phyloP scores from a whole-genome alignment of 2,329 filamentous ascomycete species.

The Colletotrichum phormii region DNA sequence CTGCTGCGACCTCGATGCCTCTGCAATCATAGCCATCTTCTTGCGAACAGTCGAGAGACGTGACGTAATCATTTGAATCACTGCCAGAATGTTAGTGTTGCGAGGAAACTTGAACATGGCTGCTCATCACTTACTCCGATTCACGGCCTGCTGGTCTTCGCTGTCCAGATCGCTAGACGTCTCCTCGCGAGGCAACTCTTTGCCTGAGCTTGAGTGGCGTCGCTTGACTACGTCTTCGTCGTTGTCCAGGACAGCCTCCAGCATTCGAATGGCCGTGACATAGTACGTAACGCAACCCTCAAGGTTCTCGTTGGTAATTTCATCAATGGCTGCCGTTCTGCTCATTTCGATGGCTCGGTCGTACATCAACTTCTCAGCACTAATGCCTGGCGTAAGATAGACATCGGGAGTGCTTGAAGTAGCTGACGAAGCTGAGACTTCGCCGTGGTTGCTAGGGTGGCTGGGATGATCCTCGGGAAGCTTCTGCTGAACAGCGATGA shows the following conservation, averaged over 20 bases:
- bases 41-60: conserved; percentile 68
- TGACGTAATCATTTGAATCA: conserved; percentile 72
- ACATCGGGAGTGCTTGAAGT: conserved; percentile 82
- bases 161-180: conserved; percentile 64
- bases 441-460: conserved; percentile 82
- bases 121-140: conserved; percentile 70
- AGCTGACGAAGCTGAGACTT: conserved; percentile 66
- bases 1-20: conserved; percentile 63
- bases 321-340: conserved; percentile 91
- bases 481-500: conserved; percentile 86
- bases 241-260: conserved; percentile 91
- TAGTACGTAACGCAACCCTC: conserved; percentile 92
- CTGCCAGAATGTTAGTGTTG: conserved; percentile 50
- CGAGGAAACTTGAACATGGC: too few relatives aligned
- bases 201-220: conserved; percentile 51
- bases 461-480: conserved; percentile 87
- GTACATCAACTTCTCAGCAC: conserved; percentile 97
- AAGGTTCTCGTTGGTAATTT: conserved; percentile 92
- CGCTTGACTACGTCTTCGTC: conserved; percentile 70
- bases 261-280: conserved; percentile 90
- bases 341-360: conserved; percentile 98
- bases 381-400: conserved; percentile 86
- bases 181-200: conserved; percentile 55
- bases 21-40: conserved; percentile 71
- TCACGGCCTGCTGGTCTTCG: conserved; percentile 79